Evolutionary conservation across 2,329 filamentous ascomycete genomes (phyloP), one percentile per base, ranked within the genome.

Genomic region (Botrytis pseudocinerea): DNA sequence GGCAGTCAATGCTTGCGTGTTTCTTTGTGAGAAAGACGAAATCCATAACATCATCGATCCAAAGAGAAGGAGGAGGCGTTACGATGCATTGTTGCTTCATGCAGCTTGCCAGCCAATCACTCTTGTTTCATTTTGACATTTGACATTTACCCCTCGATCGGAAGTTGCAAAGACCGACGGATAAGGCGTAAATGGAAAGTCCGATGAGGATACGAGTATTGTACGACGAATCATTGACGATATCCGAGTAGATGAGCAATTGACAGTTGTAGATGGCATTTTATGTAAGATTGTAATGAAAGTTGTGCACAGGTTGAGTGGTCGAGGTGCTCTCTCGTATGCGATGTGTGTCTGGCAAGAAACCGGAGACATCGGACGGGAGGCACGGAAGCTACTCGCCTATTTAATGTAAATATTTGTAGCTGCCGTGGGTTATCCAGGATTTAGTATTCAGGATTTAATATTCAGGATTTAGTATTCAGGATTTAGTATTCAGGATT

Each of bases 61-160:
- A 20, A 42, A 35, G 38, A 61, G 25, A 22, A 42, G 48, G 38
- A 61, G 25, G 28, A 42, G 48, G 66, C 66, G 66, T 69, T 63
- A 20, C 44, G 51, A 6, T 61, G 48, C 42, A 44, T 35, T 60
- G 59, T n/a, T 62, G 28, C 20, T 59, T 59, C 48, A 71, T 66
- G 70, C 70, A 71, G 35, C 20, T 59, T 54, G 6, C 40, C 51
- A 61, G 28, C 70, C 70, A 72, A 72, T 72, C 51, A 72, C 25
- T 42, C 4, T 22, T 7, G 18, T 66, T 66, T 59, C 69, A 40
- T 42, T 42, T 54, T n/a, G 48, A 42, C 40, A 42, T 42, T 73
- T 40, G 48, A 25, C 25, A 73, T 63, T 65, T 72, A 74, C 75
- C 74, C 75, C 75, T 76, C 75, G 61, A 70, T 73, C 75, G 75